Evolutionary conservation across 2,329 filamentous ascomycete species (phyloP).

Genomic region (Cercospora sesami): DNA sequence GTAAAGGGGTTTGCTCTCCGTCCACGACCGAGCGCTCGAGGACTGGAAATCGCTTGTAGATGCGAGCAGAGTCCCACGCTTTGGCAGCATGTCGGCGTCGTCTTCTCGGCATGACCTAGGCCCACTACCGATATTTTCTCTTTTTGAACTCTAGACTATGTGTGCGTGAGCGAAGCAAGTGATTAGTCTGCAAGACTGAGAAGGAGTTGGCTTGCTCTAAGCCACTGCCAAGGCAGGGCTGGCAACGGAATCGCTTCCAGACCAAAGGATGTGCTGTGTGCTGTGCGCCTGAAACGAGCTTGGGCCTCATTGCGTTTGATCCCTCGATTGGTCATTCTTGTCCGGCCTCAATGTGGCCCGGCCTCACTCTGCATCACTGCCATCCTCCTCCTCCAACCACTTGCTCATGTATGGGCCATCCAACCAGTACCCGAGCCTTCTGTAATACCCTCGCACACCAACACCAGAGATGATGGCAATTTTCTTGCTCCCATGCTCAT

Average conservation of each 20-base stretch:
- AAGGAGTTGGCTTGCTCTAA: not conserved
- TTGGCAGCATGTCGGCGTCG: not conserved
- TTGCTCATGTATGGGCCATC: slow-evolving; percentile 75
- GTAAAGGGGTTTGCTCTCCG: not conserved
- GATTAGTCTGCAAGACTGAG: not conserved
- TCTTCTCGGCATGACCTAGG: not conserved
- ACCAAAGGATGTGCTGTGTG: not conserved
- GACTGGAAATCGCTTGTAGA: not conserved
- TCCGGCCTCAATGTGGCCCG: slow-evolving; percentile 26
- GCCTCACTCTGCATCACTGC: slow-evolving; percentile 35
- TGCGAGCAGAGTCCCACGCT: not conserved
- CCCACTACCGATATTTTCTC: not conserved
- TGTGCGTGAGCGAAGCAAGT: not conserved
- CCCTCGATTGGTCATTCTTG: not conserved
- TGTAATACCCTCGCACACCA: slow-evolving; percentile 92
- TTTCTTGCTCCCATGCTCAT: slow-evolving; percentile 92
- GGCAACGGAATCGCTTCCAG: not conserved
- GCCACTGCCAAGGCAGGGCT: not conserved
- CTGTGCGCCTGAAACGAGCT: not conserved
- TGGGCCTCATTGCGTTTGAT: not conserved
- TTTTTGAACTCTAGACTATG: not conserved
- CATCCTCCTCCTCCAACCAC: slow-evolving; percentile 36
- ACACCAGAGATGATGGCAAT: slow-evolving; percentile 98
- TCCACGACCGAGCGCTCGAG: not conserved
- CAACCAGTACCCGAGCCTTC: slow-evolving; percentile 85